Evolutionary conservation across 805 yeast species (phyloP).

Genomic region (Komagataella populi): DNA sequence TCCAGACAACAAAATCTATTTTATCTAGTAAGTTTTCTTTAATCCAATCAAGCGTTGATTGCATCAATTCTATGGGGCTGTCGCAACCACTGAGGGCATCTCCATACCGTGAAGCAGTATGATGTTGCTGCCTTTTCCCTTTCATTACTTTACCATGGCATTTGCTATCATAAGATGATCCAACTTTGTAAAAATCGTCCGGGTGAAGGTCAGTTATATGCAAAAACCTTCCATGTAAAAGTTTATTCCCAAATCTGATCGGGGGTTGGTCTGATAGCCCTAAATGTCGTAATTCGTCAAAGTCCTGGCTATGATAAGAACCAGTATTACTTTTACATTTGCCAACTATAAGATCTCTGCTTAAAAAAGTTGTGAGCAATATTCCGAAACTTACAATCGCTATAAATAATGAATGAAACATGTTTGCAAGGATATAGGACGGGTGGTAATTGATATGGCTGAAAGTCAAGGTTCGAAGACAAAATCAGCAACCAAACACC

Average conservation of each 20-base stretch:
- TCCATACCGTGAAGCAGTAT: constrained; percentile 53
- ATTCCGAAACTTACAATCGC: not conserved
- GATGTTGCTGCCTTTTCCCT: constrained; percentile 13
- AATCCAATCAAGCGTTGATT: constrained; percentile 57
- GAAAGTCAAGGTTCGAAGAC: not conserved
- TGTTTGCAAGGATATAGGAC: not conserved
- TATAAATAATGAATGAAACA: not conserved
- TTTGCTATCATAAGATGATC: constrained; percentile 33
- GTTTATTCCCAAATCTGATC: constrained; percentile 3
- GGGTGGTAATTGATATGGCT: not conserved
- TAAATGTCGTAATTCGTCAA: not conserved
- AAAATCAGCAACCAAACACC: not conserved
- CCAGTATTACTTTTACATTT: not conserved
- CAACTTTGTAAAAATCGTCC: constrained; percentile 43
- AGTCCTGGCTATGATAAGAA: not conserved
- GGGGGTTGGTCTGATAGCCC: not conserved
- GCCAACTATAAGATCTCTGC: not conserved
- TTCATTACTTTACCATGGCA: constrained; percentile 40
- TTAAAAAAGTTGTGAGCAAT: not conserved
- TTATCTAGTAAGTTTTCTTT: constrained; percentile 51
- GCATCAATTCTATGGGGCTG: constrained; percentile 48
- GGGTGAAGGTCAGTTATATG: constrained; percentile 86
- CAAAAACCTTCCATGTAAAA: constrained; percentile 63
- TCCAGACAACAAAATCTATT: constrained; percentile 80
- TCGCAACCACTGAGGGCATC: constrained; percentile 73